Evolutionary conservation across 441 rosid species (phyloP).

Genomic region (Brassica balearica): DNA sequence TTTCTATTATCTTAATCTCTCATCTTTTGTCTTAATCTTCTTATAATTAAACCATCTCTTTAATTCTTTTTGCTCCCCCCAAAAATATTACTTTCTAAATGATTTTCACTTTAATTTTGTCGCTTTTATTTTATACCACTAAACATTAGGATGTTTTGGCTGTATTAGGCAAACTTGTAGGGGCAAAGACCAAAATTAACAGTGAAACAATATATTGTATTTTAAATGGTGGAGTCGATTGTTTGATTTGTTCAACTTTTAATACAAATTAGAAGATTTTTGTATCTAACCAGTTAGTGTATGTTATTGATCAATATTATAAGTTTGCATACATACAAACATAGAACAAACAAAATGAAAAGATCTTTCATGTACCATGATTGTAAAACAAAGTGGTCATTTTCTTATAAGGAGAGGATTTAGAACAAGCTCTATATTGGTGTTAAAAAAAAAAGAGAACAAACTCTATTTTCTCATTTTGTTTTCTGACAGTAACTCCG

Average conservation of each 20-base stretch:
- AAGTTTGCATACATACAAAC: conserved; percentile 7
- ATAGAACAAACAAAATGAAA: neutral
- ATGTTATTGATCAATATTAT: neutral
- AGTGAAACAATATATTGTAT: neutral
- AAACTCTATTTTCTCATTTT: too few relatives aligned
- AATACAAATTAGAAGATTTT: conserved; percentile 5
- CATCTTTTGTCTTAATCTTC: conserved; percentile 48
- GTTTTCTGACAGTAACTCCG: too few relatives aligned
- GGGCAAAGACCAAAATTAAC: conserved; percentile 43
- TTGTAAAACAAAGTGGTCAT: neutral
- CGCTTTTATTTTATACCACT: neutral
- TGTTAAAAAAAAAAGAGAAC: too few relatives aligned
- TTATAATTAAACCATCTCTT: conserved; percentile 43
- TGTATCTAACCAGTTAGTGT: neutral
- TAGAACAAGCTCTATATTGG: neutral
- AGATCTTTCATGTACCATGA: neutral
- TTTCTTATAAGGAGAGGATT: neutral
- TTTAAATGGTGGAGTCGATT: conserved; percentile 6
- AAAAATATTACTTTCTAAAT: conserved; percentile 28
- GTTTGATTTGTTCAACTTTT: conserved; percentile 17
- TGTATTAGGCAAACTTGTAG: conserved; percentile 39
- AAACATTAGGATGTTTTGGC: conserved; percentile 40
- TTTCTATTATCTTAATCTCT: conserved; percentile 44
- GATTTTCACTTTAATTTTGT: conserved; percentile 42
- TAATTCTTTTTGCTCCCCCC: conserved; percentile 46